Conservation (phyloP, 1,139 yeast genomes). For the Saccharomycopsis hybrid region DNA sequence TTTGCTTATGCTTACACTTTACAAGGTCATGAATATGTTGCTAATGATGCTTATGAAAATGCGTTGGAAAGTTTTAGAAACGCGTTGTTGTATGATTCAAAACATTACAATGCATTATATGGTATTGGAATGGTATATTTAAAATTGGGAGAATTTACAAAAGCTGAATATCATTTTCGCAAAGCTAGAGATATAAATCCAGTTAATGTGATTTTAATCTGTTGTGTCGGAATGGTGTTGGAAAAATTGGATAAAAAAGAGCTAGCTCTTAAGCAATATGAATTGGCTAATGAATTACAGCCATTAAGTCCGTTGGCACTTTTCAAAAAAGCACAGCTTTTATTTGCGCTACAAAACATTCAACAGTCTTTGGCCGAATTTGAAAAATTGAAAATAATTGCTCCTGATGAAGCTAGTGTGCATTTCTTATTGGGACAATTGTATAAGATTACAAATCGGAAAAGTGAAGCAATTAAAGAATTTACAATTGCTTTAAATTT, state of each 20-base stretch:
- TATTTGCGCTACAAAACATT: slow-evolving; percentile 66
- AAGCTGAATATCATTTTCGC: slow-evolving; percentile 82
- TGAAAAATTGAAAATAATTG: slow-evolving; percentile 53
- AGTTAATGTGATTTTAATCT: slow-evolving; percentile 78
- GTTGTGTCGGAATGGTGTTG: slow-evolving; percentile 91
- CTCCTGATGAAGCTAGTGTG: slow-evolving; percentile 93
- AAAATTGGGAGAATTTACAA: slow-evolving; percentile 74
- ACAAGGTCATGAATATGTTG: slow-evolving; percentile 87
- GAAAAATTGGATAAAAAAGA: slow-evolving; percentile 68
- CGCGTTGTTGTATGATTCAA: slow-evolving; percentile 69
- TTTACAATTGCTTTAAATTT: slow-evolving; percentile 85
- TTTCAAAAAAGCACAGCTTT: slow-evolving; percentile 81
- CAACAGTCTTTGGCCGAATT: slow-evolving; percentile 69
- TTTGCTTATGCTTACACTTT: slow-evolving; percentile 88
- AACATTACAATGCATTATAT: slow-evolving; percentile 92
- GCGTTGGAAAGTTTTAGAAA: slow-evolving; percentile 80
- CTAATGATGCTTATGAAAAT: slow-evolving; percentile 85
- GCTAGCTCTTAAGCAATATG: slow-evolving; percentile 77
- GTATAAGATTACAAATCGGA: slow-evolving; percentile 70
- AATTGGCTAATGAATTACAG: slow-evolving; percentile 75
- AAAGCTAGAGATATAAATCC: slow-evolving; percentile 89
- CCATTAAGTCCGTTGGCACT: slow-evolving; percentile 83
- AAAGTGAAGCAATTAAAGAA: slow-evolving; percentile 73
- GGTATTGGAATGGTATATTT: slow-evolving; percentile 95
- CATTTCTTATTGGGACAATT: slow-evolving; percentile 85